A percentile compares a stretch with the other conserved stretches of the same genome.
Conservation (phyloP, 768 basidiomycete genomes). For the Mycena kentingensis region DNA sequence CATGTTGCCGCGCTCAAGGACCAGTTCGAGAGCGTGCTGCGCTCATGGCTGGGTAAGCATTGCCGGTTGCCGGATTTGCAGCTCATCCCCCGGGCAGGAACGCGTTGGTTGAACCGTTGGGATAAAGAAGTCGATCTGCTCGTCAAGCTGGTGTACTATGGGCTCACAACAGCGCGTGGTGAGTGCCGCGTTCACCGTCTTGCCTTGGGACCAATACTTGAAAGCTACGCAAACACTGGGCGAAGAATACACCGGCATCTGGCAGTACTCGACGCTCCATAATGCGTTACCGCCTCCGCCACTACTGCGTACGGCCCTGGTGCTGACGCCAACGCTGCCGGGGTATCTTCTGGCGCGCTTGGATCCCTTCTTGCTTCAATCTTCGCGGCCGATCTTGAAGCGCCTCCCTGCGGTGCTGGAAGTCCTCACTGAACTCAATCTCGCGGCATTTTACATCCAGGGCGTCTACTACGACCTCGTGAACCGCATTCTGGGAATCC, state of each 20-base stretch:
- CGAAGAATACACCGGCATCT: conserved; percentile 89
- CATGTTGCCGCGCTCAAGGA: conserved; percentile 76
- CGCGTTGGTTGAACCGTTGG: conserved; percentile 78
- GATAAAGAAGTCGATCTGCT: conserved; percentile 76
- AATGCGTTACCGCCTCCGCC: conserved; percentile 45
- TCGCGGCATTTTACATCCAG: conserved; percentile 77
- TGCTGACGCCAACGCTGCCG: conserved; percentile 69
- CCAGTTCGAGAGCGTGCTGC: conserved; percentile 71
- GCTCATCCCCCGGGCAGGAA: conserved; percentile 52
- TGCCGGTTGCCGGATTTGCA: background rate
- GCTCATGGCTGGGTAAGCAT: conserved; percentile 73
- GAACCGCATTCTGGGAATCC: conserved; percentile 67
- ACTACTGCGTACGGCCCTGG: conserved; percentile 49
- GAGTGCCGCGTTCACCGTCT: conserved; percentile 17
- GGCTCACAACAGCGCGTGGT: conserved; percentile 77
- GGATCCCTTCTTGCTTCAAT: conserved; percentile 39
- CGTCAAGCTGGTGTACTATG: conserved; percentile 71
- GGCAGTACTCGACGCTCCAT: conserved; percentile 60
- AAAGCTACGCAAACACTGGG: conserved; percentile 80
- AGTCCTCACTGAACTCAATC: conserved; percentile 66
- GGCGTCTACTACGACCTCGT: conserved; percentile 78
- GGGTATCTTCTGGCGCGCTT: conserved; percentile 60
- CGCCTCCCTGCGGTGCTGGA: conserved; percentile 55
- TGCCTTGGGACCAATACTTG: background rate
- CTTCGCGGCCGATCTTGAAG: conserved; percentile 36